Percentiles rank a stretch among this genome's conserved stretches.
Conservation (phyloP, 1,284 basidiomycete species). For the Stygiomarasmius scandens region DNA sequence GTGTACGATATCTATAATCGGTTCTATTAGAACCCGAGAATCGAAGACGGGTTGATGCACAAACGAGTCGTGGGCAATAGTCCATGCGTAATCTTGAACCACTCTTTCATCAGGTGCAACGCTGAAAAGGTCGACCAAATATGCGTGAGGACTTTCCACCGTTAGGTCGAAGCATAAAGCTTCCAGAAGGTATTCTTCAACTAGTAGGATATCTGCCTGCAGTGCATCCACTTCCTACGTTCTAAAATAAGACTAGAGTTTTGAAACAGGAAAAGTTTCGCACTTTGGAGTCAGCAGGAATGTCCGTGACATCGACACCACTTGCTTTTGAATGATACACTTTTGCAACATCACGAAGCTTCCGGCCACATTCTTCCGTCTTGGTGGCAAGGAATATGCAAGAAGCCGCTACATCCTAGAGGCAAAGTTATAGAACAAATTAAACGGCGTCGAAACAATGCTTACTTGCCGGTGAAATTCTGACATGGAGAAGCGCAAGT, state of each 20-base stretch:
- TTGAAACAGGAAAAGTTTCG: conserved; percentile 19
- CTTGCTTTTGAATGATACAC: conserved; percentile 75
- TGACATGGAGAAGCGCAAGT: conserved; percentile 89
- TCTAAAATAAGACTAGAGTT: not conserved
- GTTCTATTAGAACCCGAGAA: conserved; percentile 10
- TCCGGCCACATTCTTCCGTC: conserved; percentile 86
- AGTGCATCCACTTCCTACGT: conserved; percentile 73
- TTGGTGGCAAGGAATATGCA: conserved; percentile 93
- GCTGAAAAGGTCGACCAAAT: conserved; percentile 70
- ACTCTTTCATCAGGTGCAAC: conserved; percentile 46
- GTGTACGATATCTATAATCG: conserved; percentile 66
- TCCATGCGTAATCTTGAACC: conserved; percentile 78
- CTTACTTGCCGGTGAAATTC: conserved; percentile 79
- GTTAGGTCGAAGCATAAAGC: conserved; percentile 92
- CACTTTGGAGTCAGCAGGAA: conserved; percentile 65
- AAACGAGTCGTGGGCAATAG: conserved; percentile 82
- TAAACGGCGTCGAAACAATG: conserved; percentile 1
- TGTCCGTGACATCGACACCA: conserved; percentile 55
- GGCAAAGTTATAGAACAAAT: conserved; percentile 4
- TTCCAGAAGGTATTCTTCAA: conserved; percentile 85
- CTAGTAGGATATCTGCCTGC: conserved; percentile 73
- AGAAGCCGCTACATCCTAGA: conserved; percentile 83
- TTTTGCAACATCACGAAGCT: conserved; percentile 82
- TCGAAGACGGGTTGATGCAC: conserved; percentile 31
- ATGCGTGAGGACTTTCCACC: conserved; percentile 80